Percentiles rank a stretch among this genome's conserved stretches.
Conservation (phyloP, 768 basidiomycete species). For the Suillus variegatus region DNA sequence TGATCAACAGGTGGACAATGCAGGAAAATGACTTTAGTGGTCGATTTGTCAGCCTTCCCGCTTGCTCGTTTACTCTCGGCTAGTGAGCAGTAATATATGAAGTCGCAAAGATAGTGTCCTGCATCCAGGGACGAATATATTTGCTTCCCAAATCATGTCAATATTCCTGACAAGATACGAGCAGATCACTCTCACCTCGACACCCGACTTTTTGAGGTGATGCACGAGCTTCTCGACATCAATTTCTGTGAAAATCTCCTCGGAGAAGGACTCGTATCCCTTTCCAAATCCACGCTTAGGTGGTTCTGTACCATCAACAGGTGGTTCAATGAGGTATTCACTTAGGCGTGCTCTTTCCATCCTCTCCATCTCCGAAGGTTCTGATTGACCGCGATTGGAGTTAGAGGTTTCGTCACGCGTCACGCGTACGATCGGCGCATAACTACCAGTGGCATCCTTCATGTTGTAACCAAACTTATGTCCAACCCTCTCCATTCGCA, state of each 20-base stretch:
- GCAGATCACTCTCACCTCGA: conserved; percentile 29
- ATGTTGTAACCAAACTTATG: conserved; percentile 71
- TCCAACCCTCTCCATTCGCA: conserved; percentile 63
- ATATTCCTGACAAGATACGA: conserved; percentile 10
- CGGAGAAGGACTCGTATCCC: conserved; percentile 36
- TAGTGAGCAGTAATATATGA: conserved; percentile 74
- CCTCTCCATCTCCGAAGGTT: conserved; percentile 27
- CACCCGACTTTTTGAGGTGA: conserved; percentile 32
- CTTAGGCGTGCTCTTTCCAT: conserved; percentile 32
- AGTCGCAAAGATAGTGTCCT: conserved; percentile 77
- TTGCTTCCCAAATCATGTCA: conserved; percentile 40
- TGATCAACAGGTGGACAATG: conserved; percentile 72
- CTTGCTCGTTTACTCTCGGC: conserved; percentile 58
- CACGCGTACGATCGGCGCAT: conserved; percentile 47
- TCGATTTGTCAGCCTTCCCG: conserved; percentile 33
- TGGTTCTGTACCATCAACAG: conserved; percentile 28
- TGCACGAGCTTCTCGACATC: conserved; percentile 38
- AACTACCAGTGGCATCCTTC: conserved; percentile 61
- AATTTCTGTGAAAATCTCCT: conserved; percentile 38
- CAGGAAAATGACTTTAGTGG: conserved; percentile 57
- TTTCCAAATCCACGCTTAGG: conserved; percentile 38
- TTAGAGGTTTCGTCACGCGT: conserved; percentile 23
- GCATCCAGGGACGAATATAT: conserved; percentile 76
- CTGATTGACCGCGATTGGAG: conserved; percentile 17
- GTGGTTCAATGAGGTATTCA: conserved; percentile 26